phyloP scores from a whole-genome alignment of 768 basidiomycete genomes.

The Trametes meyenii region DNA sequence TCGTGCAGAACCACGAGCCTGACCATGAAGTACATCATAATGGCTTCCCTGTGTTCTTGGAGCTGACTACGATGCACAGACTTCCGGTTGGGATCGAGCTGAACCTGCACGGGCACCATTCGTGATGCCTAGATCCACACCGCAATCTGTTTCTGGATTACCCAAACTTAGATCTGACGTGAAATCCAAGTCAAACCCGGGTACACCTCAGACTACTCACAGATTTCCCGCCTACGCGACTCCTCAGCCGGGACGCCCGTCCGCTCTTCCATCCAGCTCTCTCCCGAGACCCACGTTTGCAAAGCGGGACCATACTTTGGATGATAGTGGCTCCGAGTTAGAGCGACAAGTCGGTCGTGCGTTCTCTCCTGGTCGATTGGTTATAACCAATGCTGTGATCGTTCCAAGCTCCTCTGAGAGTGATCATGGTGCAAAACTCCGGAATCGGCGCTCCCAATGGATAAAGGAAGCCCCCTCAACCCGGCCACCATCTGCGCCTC shows the following conservation, averaged over 20 bases:
- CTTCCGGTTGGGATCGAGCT: neutral
- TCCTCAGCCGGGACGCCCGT: slow-evolving; percentile 9
- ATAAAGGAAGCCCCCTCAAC: neutral
- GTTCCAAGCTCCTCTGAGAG: slow-evolving; percentile 31
- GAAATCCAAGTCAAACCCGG: slow-evolving; percentile 16
- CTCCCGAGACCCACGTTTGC: slow-evolving; percentile 4
- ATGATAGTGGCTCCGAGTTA: slow-evolving; percentile 31
- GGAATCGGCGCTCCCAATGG: slow-evolving; percentile 4
- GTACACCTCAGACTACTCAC: slow-evolving; percentile 12
- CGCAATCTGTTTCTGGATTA: neutral
- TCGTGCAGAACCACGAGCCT: no score
- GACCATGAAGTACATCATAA: no score
- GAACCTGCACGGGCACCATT: neutral
- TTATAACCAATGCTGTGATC: slow-evolving; percentile 31
- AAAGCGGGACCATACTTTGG: neutral
- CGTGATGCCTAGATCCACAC: neutral
- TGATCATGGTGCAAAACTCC: slow-evolving; percentile 6
- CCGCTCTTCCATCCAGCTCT: slow-evolving; percentile 1
- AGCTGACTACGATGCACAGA: neutral
- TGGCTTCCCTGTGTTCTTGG: no score
- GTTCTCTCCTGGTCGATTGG: slow-evolving; percentile 22
- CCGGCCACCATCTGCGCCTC: neutral
- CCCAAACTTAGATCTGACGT: neutral
- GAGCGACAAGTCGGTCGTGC: slow-evolving; percentile 22
- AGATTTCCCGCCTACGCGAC: slow-evolving; percentile 7